These are phyloP conservation scores for Aquanectria penicillioides DNA, from an alignment of 2,329 filamentous ascomycete genomes.

Conservation along the genomic window DNA sequence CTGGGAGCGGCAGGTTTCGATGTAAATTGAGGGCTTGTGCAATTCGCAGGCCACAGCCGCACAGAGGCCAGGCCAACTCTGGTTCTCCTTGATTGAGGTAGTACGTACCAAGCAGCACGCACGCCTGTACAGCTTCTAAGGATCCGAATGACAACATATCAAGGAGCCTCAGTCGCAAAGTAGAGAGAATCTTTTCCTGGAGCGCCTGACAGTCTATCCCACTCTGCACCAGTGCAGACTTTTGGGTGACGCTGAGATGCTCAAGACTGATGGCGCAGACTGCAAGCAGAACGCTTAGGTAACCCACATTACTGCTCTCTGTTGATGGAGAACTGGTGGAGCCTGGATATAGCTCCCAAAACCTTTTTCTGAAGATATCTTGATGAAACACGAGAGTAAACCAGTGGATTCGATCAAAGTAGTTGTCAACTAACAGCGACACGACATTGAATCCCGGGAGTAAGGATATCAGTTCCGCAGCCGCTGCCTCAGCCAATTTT, in stretches of 20 bases:
- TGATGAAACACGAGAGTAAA: constrained; percentile 51
- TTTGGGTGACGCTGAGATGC: constrained; percentile 7
- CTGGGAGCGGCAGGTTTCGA: constrained; percentile 2
- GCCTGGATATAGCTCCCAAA: constrained; percentile 18
- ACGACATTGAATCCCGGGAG: constrained; percentile 38
- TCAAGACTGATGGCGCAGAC: constrained; percentile 27
- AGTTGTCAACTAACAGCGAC: constrained; percentile 44
- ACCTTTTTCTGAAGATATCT: constrained; percentile 39
- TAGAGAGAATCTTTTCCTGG: neutral
- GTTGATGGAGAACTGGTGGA: neutral
- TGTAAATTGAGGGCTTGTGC: constrained; percentile 49
- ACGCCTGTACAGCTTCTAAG: constrained; percentile 47
- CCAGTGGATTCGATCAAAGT: constrained; percentile 52
- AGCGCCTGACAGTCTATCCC: neutral
- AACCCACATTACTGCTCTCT: constrained; percentile 9
- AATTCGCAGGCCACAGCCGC: constrained; percentile 48
- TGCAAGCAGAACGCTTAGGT: constrained; percentile 23
- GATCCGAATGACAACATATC: constrained; percentile 32
- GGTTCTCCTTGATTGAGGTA: constrained; percentile 50
- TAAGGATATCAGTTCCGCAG: constrained; percentile 20
- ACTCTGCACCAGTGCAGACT: neutral
- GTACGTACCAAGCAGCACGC: constrained; percentile 49
- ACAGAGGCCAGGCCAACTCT: constrained; percentile 50
- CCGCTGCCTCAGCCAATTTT: neutral
- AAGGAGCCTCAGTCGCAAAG: constrained; percentile 15